Conservation (phyloP, 495 filamentous ascomycete species). For the Aspergillus panamensis region DNA sequence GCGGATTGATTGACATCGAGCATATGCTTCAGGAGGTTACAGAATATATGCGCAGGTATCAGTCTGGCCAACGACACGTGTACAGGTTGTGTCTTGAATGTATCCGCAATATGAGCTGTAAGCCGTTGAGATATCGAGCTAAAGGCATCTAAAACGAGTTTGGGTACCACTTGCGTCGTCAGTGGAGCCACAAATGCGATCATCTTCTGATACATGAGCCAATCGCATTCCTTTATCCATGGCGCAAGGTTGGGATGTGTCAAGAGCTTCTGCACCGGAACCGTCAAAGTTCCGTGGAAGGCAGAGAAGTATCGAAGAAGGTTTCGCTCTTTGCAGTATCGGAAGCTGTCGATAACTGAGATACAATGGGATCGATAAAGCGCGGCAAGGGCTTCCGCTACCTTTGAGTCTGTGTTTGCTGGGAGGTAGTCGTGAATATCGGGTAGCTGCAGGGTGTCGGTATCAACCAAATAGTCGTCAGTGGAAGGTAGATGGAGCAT, state of each 20-base stretch:
- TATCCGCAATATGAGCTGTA: constrained; percentile 68
- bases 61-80: constrained; percentile 85
- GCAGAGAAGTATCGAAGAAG: constrained; percentile 94
- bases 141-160: constrained; percentile 76
- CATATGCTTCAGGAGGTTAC: constrained; percentile 75
- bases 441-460: constrained; percentile 71
- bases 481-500: constrained; percentile 63
- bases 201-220: constrained; percentile 94
- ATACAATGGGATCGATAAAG: constrained; percentile 93
- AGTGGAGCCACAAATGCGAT: constrained; percentile 81
- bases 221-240: constrained; percentile 95
- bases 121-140: constrained; percentile 78
- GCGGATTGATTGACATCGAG: constrained; percentile 89
- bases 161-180: constrained; percentile 83
- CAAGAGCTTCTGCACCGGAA: constrained; percentile 94
- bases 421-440: constrained; percentile 75
- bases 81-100: constrained; percentile 73
- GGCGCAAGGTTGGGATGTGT: constrained; percentile 74
- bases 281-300: constrained; percentile 92
- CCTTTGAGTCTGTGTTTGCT: constrained; percentile 68
- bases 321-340: constrained; percentile 90
- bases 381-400: constrained; percentile 73
- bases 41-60: constrained; percentile 85
- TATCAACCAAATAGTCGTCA: constrained; percentile 49
- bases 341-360: constrained; percentile 88